Evolutionary conservation across 2,329 filamentous ascomycete genomes (phyloP).

Genomic region (Microdochium trichocladiopsis): DNA sequence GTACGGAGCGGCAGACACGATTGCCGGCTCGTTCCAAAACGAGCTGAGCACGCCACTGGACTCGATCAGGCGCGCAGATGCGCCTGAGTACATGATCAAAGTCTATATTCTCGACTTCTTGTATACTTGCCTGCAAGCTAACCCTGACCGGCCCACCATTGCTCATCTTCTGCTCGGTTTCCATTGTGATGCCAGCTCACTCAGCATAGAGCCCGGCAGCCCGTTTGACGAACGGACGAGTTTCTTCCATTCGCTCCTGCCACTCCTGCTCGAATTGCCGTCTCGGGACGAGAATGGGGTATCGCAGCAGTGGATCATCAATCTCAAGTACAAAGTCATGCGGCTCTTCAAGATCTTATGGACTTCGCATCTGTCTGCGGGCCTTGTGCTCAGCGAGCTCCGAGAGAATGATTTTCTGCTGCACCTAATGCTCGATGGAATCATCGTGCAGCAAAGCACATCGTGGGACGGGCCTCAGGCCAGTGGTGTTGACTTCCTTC

Average conservation of each 20-base stretch:
- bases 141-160: slow-evolving; percentile 72
- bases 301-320: slow-evolving; percentile 62
- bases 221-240: slow-evolving; percentile 67
- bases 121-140: slow-evolving; percentile 68
- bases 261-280: slow-evolving; percentile 63
- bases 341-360: slow-evolving; percentile 76
- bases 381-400: slow-evolving; percentile 70
- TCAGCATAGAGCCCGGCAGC: slow-evolving; percentile 62
- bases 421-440: slow-evolving; percentile 64
- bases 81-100: slow-evolving; percentile 74
- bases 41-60: slow-evolving; percentile 67
- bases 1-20: slow-evolving; percentile 71
- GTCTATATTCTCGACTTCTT: slow-evolving; percentile 80
- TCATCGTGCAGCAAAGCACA: slow-evolving; percentile 60
- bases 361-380: slow-evolving; percentile 71
- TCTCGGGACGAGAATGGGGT: slow-evolving; percentile 49
- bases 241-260: slow-evolving; percentile 75
- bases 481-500: slow-evolving; percentile 57
- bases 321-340: slow-evolving; percentile 61
- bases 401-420: slow-evolving; percentile 75
- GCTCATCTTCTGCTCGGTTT: slow-evolving; percentile 91
- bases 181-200: slow-evolving; percentile 61
- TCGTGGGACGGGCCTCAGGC: slow-evolving; percentile 67
- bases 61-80: slow-evolving; percentile 60
- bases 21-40: slow-evolving; percentile 64